These are phyloP conservation scores for Pachysandra terminalis DNA, from an alignment of 164 flowering plant genomes.

Conservation along the genomic window DNA sequence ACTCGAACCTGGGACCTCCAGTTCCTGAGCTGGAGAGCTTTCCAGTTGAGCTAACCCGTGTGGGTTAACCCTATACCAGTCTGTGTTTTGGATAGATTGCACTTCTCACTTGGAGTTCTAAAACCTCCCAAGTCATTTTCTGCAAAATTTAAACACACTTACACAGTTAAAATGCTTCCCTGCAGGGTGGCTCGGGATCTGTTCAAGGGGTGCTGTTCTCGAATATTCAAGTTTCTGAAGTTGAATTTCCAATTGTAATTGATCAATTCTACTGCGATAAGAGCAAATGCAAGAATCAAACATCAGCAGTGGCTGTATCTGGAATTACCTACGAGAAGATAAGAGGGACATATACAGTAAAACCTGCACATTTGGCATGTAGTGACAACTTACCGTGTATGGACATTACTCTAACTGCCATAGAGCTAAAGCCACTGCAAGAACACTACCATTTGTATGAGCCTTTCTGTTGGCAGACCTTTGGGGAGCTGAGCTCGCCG, in stretches of 20 bases:
- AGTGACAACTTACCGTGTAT: constrained; percentile 49
- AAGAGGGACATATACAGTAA: constrained; percentile 41
- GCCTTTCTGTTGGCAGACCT: constrained; percentile 92
- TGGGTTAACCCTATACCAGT: too few species aligned
- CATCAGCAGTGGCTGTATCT: constrained; percentile 45
- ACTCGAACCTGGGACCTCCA: too few species aligned
- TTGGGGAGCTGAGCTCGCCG: constrained; percentile 74
- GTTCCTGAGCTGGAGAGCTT: too few species aligned
- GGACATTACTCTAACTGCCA: constrained; percentile 32
- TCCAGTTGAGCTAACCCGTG: too few species aligned
- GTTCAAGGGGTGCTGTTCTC: constrained; percentile 38
- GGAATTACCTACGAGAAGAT: constrained; percentile 37
- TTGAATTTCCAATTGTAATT: constrained; percentile 36
- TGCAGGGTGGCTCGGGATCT: constrained; percentile 48
- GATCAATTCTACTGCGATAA: constrained; percentile 50
- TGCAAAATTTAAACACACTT: neutral
- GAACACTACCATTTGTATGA: constrained; percentile 26
- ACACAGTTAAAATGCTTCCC: neutral
- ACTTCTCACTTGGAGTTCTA: neutral
- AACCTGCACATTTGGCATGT: constrained; percentile 42
- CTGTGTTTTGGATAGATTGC: neutral
- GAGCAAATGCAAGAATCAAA: constrained; percentile 36
- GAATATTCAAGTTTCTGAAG: constrained; percentile 46
- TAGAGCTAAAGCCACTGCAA: constrained; percentile 37
- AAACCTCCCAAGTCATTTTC: neutral